Percentiles rank a stretch among this genome's conserved stretches.
phyloP scores from a whole-genome alignment of 768 basidiomycete species.

The Hypsizygus marmoreus region DNA sequence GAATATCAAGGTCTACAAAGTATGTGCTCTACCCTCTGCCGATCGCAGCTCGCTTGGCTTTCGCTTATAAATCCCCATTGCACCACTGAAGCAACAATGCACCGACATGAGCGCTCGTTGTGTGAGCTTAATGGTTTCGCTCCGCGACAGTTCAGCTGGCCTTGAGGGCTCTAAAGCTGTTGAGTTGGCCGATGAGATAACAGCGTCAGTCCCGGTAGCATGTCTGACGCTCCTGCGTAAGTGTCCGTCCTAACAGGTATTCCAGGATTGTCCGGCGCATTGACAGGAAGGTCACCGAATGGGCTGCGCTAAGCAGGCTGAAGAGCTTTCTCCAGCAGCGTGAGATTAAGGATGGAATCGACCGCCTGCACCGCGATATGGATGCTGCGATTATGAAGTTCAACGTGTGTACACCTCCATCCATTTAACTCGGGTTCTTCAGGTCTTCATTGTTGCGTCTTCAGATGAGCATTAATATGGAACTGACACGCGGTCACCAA shows the following conservation, averaged over 20 bases:
- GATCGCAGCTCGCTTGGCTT: neutral
- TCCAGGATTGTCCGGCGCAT: slow-evolving; percentile 30
- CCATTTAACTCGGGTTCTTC: slow-evolving; percentile 1
- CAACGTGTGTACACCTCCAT: slow-evolving; percentile 26
- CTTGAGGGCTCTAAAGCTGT: slow-evolving; percentile 30
- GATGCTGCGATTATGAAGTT: slow-evolving; percentile 37
- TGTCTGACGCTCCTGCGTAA: neutral
- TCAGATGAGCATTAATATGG: slow-evolving; percentile 29
- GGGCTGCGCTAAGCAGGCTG: slow-evolving; percentile 36
- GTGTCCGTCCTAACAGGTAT: neutral
- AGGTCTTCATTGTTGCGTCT: slow-evolving; percentile 14
- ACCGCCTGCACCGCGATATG: slow-evolving; percentile 38
- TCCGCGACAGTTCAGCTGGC: slow-evolving; percentile 33
- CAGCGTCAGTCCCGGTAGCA: slow-evolving; percentile 25
- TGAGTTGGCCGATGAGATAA: slow-evolving; percentile 37
- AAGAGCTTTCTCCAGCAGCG: slow-evolving; percentile 38
- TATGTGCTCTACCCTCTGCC: no score
- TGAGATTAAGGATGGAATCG: slow-evolving; percentile 43
- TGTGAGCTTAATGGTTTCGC: slow-evolving; percentile 28
- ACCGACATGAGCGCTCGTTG: slow-evolving; percentile 34
- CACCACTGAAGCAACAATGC: slow-evolving; percentile 37
- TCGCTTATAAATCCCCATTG: neutral
- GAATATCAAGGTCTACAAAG: slow-evolving; percentile 41
- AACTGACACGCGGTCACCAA: slow-evolving; percentile 25
- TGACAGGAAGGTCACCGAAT: slow-evolving; percentile 33